Conservation (phyloP, 1,139 yeast species). For the Geotrichum candidum region DNA sequence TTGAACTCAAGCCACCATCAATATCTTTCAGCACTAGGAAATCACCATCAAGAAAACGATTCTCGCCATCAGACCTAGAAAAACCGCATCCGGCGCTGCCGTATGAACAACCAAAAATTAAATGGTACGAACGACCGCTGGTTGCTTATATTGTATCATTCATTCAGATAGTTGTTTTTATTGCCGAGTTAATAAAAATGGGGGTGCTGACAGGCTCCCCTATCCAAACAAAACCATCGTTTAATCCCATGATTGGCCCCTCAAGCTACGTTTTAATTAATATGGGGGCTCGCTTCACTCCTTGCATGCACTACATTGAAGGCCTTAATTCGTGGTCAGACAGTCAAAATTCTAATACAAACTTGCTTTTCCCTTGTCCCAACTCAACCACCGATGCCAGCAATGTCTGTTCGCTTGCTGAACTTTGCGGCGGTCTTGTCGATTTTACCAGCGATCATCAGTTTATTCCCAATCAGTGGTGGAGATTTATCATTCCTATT, state of each 20-base stretch:
- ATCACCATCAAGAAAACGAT: background rate
- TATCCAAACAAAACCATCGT: slow-evolving; percentile 63
- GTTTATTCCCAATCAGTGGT: slow-evolving; percentile 50
- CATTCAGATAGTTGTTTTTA: slow-evolving; percentile 54
- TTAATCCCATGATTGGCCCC: slow-evolving; percentile 82
- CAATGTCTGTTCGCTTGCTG: slow-evolving; percentile 51
- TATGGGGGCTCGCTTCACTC: slow-evolving; percentile 67
- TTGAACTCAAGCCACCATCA: background rate
- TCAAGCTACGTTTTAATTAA: slow-evolving; percentile 59
- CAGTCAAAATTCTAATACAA: background rate
- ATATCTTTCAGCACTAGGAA: background rate
- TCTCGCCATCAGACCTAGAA: background rate
- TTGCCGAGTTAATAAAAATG: slow-evolving; percentile 60
- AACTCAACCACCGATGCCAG: slow-evolving; percentile 54
- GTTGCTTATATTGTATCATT: slow-evolving; percentile 31
- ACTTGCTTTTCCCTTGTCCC: slow-evolving; percentile 59
- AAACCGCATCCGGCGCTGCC: background rate
- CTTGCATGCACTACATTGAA: slow-evolving; percentile 57
- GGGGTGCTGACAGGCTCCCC: slow-evolving; percentile 58
- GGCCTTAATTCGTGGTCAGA: slow-evolving; percentile 43
- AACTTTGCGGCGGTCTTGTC: slow-evolving; percentile 52
- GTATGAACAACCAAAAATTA: background rate
- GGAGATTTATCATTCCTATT: slow-evolving; percentile 62
- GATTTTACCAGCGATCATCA: slow-evolving; percentile 38
- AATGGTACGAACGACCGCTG: slow-evolving; percentile 25